Percentiles rank a stretch among this genome's conserved stretches.
Evolutionary conservation across 2,329 filamentous ascomycete genomes (phyloP).

Genomic region (Sporothrix inflata): DNA sequence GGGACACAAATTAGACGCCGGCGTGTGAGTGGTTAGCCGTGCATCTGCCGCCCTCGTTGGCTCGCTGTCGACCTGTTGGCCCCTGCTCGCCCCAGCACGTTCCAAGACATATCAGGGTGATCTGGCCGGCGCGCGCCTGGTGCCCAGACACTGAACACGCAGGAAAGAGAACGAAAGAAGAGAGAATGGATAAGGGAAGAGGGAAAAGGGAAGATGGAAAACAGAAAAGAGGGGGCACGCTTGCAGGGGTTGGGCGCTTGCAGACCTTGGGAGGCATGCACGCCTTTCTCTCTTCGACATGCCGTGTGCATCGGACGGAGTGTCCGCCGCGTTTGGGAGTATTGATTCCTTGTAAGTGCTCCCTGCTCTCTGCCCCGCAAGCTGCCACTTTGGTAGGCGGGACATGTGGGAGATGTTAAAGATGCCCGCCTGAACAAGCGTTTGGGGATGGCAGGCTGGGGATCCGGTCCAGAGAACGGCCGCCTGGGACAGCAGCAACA

Average conservation of each 20-base stretch:
- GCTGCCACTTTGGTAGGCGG: background rate
- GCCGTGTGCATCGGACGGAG: background rate
- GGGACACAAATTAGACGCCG: constrained; percentile 29
- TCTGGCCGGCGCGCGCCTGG: background rate
- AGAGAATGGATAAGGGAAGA: background rate
- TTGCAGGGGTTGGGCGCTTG: constrained; percentile 32
- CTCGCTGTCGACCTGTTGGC: background rate
- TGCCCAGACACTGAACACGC: background rate
- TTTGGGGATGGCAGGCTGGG: background rate
- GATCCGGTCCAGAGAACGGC: background rate
- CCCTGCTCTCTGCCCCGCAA: background rate
- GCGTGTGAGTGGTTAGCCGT: constrained; percentile 29
- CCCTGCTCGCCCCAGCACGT: background rate
- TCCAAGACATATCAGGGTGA: background rate
- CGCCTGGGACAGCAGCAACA: background rate
- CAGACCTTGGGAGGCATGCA: background rate
- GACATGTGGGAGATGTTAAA: background rate
- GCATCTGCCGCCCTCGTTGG: constrained; percentile 26
- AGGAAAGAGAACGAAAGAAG: background rate
- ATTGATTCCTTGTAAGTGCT: background rate
- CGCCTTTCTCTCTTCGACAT: background rate
- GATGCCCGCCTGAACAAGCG: background rate
- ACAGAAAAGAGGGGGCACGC: background rate
- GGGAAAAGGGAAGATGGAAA: background rate
- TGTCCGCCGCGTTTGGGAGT: background rate